Conservation (phyloP, 2,329 filamentous ascomycete genomes). For the Clonostachys rosea region DNA sequence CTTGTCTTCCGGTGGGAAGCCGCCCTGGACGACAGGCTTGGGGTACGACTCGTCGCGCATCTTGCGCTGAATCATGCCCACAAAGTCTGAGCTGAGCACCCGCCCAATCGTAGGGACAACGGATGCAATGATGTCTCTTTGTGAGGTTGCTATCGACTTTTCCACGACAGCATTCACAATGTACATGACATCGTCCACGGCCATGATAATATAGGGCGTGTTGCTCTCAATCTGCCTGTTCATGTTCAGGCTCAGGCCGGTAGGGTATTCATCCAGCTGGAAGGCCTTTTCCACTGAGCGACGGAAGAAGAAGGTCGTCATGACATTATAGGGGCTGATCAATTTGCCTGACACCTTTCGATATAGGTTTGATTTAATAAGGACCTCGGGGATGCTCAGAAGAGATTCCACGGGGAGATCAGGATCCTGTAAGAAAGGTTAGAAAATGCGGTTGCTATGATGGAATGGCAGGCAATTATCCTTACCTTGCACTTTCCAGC, state of each 20-base stretch:
- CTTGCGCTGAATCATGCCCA: slow-evolving; percentile 94
- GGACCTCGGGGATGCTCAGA: slow-evolving; percentile 66
- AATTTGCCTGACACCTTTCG: slow-evolving; percentile 75
- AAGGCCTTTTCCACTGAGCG: slow-evolving; percentile 97
- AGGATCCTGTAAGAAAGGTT: slow-evolving; percentile 35
- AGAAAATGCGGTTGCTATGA: background rate
- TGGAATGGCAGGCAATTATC: slow-evolving; percentile 5
- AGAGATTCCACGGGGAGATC: slow-evolving; percentile 45
- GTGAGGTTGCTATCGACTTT: slow-evolving; percentile 80
- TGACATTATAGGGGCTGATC: slow-evolving; percentile 76
- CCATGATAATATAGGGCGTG: slow-evolving; percentile 87
- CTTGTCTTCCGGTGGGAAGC: slow-evolving; percentile 80
- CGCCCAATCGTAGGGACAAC: slow-evolving; percentile 76
- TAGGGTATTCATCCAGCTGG: slow-evolving; percentile 85
- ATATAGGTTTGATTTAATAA: slow-evolving; percentile 74
- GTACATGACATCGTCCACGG: slow-evolving; percentile 99
- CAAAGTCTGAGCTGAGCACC: slow-evolving; percentile 83
- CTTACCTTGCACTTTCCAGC: slow-evolving; percentile 79
- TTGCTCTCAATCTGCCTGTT: slow-evolving; percentile 69
- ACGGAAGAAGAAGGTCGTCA: slow-evolving; percentile 96
- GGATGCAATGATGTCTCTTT: slow-evolving; percentile 70
- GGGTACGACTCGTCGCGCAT: slow-evolving; percentile 97
- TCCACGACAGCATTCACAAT: slow-evolving; percentile 92
- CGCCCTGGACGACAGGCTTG: slow-evolving; percentile 70
- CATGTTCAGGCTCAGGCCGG: slow-evolving; percentile 72